phyloP scores from a whole-genome alignment of 179 eudicot genomes.

The Beta macrorhiza region DNA sequence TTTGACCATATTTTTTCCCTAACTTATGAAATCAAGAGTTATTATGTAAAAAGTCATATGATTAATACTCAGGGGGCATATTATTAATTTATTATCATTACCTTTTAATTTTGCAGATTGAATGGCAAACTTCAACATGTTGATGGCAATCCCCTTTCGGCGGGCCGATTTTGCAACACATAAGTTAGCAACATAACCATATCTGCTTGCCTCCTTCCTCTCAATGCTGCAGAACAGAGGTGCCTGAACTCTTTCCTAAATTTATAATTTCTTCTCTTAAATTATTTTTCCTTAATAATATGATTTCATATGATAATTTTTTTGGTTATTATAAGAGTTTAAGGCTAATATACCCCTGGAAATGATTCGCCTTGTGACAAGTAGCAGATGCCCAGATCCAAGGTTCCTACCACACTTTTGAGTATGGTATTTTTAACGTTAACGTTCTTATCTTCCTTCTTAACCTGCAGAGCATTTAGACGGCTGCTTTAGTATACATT shows the following conservation, averaged over 20 bases:
- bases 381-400: conserved; percentile 61
- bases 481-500: background rate
- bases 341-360: conserved; percentile 59
- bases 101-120: conserved; percentile 56
- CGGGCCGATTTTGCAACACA: conserved; percentile 79
- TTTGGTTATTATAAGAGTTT: too few relatives aligned
- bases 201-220: conserved; percentile 35
- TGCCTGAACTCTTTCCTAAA: conserved; percentile 52
- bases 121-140: conserved; percentile 69
- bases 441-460: conserved; percentile 46
- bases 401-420: conserved; percentile 75
- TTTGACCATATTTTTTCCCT: too few relatives aligned
- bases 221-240: conserved; percentile 42
- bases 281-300: background rate
- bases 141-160: conserved; percentile 69
- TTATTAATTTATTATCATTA: conserved; percentile 2
- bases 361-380: conserved; percentile 66
- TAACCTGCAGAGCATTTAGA: conserved; percentile 43
- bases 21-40: too few relatives aligned
- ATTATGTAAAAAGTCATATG: too few relatives aligned
- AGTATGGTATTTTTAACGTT: conserved; percentile 40
- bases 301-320: background rate
- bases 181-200: conserved; percentile 63
- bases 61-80: too few relatives aligned
- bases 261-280: background rate